Base-by-base conservation (phyloP, 192 early-diverging fungal species). In the Polychytrium aggregatum region DNA sequence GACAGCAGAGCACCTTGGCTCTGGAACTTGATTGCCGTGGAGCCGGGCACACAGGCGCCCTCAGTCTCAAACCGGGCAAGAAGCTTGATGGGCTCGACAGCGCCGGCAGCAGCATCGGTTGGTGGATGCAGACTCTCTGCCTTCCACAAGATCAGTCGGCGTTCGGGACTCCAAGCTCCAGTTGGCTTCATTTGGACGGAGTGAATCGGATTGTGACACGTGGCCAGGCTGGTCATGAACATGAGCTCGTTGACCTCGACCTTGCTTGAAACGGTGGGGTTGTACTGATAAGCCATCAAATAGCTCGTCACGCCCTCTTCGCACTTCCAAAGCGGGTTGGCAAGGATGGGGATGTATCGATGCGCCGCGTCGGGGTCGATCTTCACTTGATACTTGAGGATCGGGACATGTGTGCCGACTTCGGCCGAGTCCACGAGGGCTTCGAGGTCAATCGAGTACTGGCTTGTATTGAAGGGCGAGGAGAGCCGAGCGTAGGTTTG, bases 371-470 rank as follows among this genome's bases (percentile, higher is more conserved):
- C 51, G 5, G 50, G 25, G 2, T 50, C 41, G 27, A 63, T 47
- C 0, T 29, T 37, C 11, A 71, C 60, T 48, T 66, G 60, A 41
- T 71, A 71, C 38, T 71, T 71, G 26, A 63, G 37, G n/a, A 63
- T 36, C 33, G 36, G 37, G 18, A 60, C 49, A n/a, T n/a, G n/a
- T 9, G 21, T 29, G 24, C 41, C 31, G 20, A 8, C 9, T n/a
- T n/a, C n/a, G 17, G 44, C 37, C 14, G 40, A 13, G 3, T 13
- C 13, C 14, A 22, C 27, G 3, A 66, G 18, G 8, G 47, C 49
- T 13, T 18, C 34, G 22, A 53, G 39, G 25, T 62, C 51, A 10
- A 65, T 14, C 8, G 30, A 54, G 36, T 59, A 43, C 3, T 53
- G 53, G 18, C 60, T 45, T 2, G 61, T 47, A 7, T 39, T 5